Evolutionary conservation across 2,329 filamentous ascomycete genomes (phyloP).

Genomic region (Fusarium kyushuense): DNA sequence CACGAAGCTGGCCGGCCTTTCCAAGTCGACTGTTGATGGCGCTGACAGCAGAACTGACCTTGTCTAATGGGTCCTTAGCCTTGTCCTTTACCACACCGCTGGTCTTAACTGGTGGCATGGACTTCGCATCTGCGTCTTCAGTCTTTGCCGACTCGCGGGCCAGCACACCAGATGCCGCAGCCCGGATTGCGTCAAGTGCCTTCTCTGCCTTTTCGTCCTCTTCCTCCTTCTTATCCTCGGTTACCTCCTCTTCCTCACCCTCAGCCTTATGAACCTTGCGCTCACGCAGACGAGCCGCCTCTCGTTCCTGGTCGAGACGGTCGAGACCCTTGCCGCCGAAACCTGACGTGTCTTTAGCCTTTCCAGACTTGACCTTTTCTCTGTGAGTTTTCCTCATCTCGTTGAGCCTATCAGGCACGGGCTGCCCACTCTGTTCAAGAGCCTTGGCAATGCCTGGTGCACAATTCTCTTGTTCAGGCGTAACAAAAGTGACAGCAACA

Average conservation of each 20-base stretch:
- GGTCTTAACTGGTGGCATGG: constrained; percentile 59
- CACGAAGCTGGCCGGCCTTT: constrained; percentile 87
- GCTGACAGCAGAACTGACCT: constrained; percentile 89
- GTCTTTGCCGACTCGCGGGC: constrained; percentile 64
- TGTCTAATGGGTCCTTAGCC: constrained; percentile 79
- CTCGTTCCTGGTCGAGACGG: constrained; percentile 88
- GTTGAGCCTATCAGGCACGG: constrained; percentile 76
- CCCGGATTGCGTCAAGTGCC: constrained; percentile 73
- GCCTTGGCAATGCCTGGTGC: constrained; percentile 91
- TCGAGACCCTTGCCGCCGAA: constrained; percentile 97
- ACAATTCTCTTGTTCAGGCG: constrained; percentile 90
- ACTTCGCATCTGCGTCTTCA: constrained; percentile 54
- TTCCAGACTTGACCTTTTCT: constrained; percentile 92
- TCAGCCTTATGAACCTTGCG: constrained; percentile 91
- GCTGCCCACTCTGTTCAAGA: constrained; percentile 89
- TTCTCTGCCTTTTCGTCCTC: constrained; percentile 75
- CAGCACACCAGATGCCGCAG: constrained; percentile 69
- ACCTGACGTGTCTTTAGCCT: constrained; percentile 88
- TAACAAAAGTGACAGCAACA: constrained; percentile 94
- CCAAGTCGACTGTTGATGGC: constrained; percentile 92
- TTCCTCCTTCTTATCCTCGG: constrained; percentile 79
- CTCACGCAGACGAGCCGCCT: constrained; percentile 86
- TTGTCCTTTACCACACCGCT: constrained; percentile 68
- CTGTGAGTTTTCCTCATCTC: constrained; percentile 79
- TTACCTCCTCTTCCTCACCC: constrained; percentile 83